Conservation (phyloP, 106 monocot species). For the Platanthera guangdongensis region DNA sequence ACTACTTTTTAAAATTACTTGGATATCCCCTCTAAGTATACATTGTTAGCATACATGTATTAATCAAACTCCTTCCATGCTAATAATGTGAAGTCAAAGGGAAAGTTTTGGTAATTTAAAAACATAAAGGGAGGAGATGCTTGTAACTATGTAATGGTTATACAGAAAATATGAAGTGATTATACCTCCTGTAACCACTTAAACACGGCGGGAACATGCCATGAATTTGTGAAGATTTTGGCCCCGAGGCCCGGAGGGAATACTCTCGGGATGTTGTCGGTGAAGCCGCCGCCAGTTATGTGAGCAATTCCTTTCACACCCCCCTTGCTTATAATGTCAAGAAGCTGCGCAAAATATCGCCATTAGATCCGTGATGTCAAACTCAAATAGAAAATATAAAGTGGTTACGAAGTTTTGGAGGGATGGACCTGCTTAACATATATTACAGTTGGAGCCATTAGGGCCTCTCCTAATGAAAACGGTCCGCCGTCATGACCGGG, state of each 20-base stretch:
- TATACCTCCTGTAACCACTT: constrained; percentile 92
- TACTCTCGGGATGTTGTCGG: constrained; percentile 89
- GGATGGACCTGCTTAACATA: constrained; percentile 83
- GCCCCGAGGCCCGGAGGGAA: constrained; percentile 90
- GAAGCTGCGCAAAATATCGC: constrained; percentile 31
- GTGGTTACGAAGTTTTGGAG: not conserved
- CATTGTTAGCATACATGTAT: too few relatives aligned
- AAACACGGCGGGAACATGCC: constrained; percentile 78
- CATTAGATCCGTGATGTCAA: not conserved
- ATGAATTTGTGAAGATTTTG: constrained; percentile 54
- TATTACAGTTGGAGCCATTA: constrained; percentile 90
- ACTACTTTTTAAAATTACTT: too few relatives aligned
- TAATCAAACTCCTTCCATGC: too few relatives aligned
- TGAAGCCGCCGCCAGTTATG: constrained; percentile 95
- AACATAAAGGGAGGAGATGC: too few relatives aligned
- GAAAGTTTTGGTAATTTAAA: too few relatives aligned
- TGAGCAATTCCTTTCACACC: constrained; percentile 98
- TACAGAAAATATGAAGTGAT: too few relatives aligned
- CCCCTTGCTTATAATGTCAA: constrained; percentile 78
- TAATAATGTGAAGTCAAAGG: too few relatives aligned
- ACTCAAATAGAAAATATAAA: not conserved
- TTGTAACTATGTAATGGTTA: too few relatives aligned
- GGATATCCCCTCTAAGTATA: too few relatives aligned
- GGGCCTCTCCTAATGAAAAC: constrained; percentile 67
- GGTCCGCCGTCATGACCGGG: constrained; percentile 37